Percentiles rank a stretch among this genome's conserved stretches.
These are phyloP conservation scores for Eucalyptus curtisii DNA, from an alignment of 345 rosid genomes.

Conservation along the genomic window DNA sequence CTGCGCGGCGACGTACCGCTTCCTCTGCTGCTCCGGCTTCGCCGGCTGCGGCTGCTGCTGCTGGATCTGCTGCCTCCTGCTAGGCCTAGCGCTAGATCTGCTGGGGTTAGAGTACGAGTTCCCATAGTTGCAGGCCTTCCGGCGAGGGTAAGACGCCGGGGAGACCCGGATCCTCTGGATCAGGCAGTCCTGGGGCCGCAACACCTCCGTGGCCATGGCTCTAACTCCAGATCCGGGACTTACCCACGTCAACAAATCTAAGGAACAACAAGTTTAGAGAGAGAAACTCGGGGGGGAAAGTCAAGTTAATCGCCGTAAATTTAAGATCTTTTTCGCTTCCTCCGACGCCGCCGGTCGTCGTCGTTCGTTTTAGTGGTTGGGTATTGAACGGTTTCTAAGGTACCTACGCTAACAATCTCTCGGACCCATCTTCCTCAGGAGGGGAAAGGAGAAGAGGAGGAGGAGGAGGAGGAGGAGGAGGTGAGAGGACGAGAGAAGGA, in stretches of 20 bases:
- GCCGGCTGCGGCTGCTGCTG: conserved; percentile 2
- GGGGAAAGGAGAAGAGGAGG: background rate
- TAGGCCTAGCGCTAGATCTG: conserved; percentile 6
- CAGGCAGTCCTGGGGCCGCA: conserved; percentile 69
- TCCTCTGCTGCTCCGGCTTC: conserved; percentile 2
- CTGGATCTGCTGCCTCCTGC: conserved; percentile 15
- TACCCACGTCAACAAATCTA: background rate
- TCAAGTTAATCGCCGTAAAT: background rate
- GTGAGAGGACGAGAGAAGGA: background rate
- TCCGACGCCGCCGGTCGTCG: background rate
- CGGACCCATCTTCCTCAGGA: background rate
- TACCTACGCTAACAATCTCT: background rate
- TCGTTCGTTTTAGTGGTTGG: background rate
- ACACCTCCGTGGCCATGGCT: conserved; percentile 70
- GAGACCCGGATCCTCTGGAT: conserved; percentile 25
- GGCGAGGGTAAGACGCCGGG: conserved; percentile 30
- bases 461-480: background rate
- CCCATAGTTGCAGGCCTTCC: conserved; percentile 23
- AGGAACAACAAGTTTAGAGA: background rate
- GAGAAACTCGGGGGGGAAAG: background rate
- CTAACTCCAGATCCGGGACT: background rate
- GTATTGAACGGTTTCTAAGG: background rate
- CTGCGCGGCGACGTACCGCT: conserved; percentile 1
- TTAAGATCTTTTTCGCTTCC: background rate
- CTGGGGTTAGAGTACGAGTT: background rate